These are phyloP conservation scores for Globisporangium camurandrum DNA, from an alignment of 352 stramenopile species.

Conservation along the genomic window DNA sequence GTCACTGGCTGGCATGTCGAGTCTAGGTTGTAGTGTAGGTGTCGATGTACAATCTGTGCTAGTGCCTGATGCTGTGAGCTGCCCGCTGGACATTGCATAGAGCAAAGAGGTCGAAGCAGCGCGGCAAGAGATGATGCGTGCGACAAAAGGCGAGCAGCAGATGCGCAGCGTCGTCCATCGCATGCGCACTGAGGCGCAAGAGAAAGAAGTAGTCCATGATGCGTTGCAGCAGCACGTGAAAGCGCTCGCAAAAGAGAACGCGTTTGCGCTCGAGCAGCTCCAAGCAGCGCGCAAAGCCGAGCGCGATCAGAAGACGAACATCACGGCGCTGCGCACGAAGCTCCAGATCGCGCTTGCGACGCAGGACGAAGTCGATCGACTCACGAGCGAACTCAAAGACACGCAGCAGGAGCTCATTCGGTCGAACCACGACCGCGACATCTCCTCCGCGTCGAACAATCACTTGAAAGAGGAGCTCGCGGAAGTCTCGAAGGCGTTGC, in stretches of 20 bases:
- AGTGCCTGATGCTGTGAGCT: too few species aligned
- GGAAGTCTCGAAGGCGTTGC: slow-evolving; percentile 57
- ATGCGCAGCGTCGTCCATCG: slow-evolving; percentile 62
- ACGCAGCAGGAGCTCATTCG: slow-evolving; percentile 56
- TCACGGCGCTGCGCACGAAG: slow-evolving; percentile 57
- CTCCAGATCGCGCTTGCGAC: slow-evolving; percentile 56
- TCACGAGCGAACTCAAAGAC: slow-evolving; percentile 54
- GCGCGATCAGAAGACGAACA: slow-evolving; percentile 60
- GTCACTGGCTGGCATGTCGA: too few species aligned
- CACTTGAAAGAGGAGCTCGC: slow-evolving; percentile 66
- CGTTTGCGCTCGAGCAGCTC: slow-evolving; percentile 70
- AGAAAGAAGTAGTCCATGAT: slow-evolving; percentile 67
- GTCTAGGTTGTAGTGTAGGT: too few species aligned
- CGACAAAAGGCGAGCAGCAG: slow-evolving; percentile 63
- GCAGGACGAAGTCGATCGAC: slow-evolving; percentile 55
- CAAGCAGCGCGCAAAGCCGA: slow-evolving; percentile 63
- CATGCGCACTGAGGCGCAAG: slow-evolving; percentile 55
- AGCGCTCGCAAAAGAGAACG: slow-evolving; percentile 68
- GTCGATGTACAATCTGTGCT: background rate
- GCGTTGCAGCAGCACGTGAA: slow-evolving; percentile 69
- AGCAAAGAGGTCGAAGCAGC: slow-evolving; percentile 64
- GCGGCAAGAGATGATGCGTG: slow-evolving; percentile 52
- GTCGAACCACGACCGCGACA: slow-evolving; percentile 67
- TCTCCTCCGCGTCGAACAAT: slow-evolving; percentile 70
- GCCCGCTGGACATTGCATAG: too few species aligned